Conservation (phyloP, 805 yeast species). For the Torulaspora gathmanii region DNA sequence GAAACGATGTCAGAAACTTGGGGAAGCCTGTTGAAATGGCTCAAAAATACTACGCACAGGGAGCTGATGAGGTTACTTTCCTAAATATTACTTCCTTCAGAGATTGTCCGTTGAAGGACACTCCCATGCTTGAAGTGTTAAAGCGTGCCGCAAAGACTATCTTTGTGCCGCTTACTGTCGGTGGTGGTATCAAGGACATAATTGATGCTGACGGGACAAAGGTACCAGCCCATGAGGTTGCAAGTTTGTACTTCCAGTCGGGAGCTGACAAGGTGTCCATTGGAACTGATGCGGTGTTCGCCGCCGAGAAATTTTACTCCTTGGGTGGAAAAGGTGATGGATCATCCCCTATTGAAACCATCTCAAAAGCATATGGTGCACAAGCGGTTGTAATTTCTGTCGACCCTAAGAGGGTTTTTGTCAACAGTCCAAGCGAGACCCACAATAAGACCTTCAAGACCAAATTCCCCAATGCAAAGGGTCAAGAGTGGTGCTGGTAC, state of each 20-base stretch:
- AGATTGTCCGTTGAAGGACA: conserved; percentile 85
- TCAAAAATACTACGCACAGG: conserved; percentile 81
- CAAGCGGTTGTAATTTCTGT: conserved; percentile 98
- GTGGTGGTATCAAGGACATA: conserved; percentile 94
- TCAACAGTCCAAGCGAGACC: conserved; percentile 52
- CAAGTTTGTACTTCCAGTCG: conserved; percentile 83
- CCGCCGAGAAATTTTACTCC: conserved; percentile 77
- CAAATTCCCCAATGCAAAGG: conserved; percentile 71
- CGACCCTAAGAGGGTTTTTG: conserved; percentile 90
- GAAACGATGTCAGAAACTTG: conserved; percentile 72
- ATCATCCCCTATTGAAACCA: conserved; percentile 84
- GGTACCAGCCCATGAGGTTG: conserved; percentile 85
- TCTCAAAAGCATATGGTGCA: conserved; percentile 84
- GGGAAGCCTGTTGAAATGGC: conserved; percentile 98
- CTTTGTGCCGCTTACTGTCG: conserved; percentile 95
- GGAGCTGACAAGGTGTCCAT: conserved; percentile 98
- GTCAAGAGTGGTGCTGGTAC: conserved; percentile 86
- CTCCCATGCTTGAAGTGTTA: conserved; percentile 93
- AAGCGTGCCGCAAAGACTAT: conserved; percentile 78
- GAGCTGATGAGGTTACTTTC: conserved; percentile 96
- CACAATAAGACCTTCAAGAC: conserved; percentile 63
- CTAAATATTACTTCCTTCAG: conserved; percentile 93
- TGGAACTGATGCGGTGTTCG: conserved; percentile 94
- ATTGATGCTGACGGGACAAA: conserved; percentile 76
- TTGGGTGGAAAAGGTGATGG: conserved; percentile 61